Base-by-base conservation (phyloP, 345 rosid genomes). In the Eutrema yunnanense region DNA sequence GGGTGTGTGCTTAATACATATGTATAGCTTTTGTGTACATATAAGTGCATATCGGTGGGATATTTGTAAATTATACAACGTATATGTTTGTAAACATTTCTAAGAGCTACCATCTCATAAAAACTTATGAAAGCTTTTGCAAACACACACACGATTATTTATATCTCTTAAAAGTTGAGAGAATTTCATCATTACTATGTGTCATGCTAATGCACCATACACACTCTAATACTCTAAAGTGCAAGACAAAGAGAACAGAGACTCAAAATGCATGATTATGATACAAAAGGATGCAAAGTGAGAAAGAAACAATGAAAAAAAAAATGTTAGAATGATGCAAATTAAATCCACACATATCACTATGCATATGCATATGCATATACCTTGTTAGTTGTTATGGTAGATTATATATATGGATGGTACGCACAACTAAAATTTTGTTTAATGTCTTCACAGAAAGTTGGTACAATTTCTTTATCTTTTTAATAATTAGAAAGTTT, bases 11-110 rank as follows among this genome's bases (percentile, higher is more conserved):
- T 62, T 13, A 22, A 27, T 46, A 64, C 56, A 29, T 37, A 65
- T 55, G 68, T 62, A 41, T 61, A 16, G 12, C 58, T 50, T 71
- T 14, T 41, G 26, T 73, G 42, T 73, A 40, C 43, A 46, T 67
- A 62, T 61, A 37, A 9, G 12, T 32, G 37, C 74, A 53, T 69
- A 60, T 60, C 52, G 60, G 66, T 65, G 37, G 62, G 78, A 67
- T 52, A 75, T 68, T 44, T 74, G 38, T 74, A 27, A 50, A 67
- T 5, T 51, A 56, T 56, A 46, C 4, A 44, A 16, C 48, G 58
- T 27, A 11, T 61, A 51, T 60, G 29, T 43, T 67, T 61, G 64
- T 53, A 34, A 61, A 30, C 27, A 68, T 60, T 42, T 61, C 30
- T 33, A 38, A 29, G 26, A 32, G 61, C 46, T 65, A 65, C 34